Conservation (phyloP, 176 grass and related monocot genomes). For the Paspalum vaginatum region DNA sequence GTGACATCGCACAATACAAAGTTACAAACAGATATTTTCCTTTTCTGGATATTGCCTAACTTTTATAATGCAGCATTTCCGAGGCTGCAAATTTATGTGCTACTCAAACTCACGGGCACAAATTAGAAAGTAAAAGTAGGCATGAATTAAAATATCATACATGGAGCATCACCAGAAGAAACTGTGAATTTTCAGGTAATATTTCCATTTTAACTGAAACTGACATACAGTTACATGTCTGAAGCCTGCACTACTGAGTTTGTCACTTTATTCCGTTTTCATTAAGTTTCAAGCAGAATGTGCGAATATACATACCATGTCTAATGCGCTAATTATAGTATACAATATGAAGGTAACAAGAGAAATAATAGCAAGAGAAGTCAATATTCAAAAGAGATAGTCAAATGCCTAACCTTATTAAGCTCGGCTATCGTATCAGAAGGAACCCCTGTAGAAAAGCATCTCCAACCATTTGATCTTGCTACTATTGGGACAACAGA, state of each 20-base stretch:
- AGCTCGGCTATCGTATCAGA: constrained; percentile 57
- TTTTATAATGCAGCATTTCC: neutral
- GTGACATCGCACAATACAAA: neutral
- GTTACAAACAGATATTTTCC: constrained; percentile 1
- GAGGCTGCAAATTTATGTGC: neutral
- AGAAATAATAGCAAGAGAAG: neutral
- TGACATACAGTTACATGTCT: neutral
- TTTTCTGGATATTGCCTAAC: neutral
- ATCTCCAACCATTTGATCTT: constrained; percentile 49
- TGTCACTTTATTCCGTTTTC: neutral
- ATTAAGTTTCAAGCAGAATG: neutral
- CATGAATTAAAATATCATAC: neutral
- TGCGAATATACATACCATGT: neutral
- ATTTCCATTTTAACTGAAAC: neutral
- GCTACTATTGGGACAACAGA: constrained; percentile 38
- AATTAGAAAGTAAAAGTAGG: constrained; percentile 2
- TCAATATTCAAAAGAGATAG: neutral
- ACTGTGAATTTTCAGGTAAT: neutral
- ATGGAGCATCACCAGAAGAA: neutral
- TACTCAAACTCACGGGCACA: constrained; percentile 3
- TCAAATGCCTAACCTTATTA: constrained; percentile 52
- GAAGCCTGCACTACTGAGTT: neutral
- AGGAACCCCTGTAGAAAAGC: constrained; percentile 46
- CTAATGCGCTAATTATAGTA: neutral
- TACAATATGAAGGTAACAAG: neutral